A percentile compares a stretch with the other conserved stretches of the same genome.
These are phyloP conservation scores for Fonsecaea multimorphosa DNA, from an alignment of 2,329 filamentous ascomycete genomes.

Conservation along the genomic window DNA sequence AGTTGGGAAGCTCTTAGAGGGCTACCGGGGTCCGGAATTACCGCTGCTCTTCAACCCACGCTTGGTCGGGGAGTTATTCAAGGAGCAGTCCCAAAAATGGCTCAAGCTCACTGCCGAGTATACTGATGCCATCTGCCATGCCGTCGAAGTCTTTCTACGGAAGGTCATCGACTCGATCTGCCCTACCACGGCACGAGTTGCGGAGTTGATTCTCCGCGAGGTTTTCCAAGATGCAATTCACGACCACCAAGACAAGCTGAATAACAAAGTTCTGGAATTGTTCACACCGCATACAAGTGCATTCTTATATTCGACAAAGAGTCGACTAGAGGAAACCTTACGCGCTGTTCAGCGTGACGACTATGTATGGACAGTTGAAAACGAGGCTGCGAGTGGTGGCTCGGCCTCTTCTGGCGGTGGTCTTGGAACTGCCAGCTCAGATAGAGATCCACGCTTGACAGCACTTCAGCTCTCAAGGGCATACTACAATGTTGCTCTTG, in stretches of 20 bases:
- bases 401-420: background rate
- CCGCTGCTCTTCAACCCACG: slow-evolving; percentile 27
- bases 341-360: background rate
- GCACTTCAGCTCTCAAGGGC: slow-evolving; percentile 39
- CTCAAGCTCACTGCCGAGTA: slow-evolving; percentile 13
- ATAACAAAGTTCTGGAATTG: slow-evolving; percentile 39
- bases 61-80: slow-evolving; percentile 28
- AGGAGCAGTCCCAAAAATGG: slow-evolving; percentile 36
- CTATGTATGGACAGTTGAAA: slow-evolving; percentile 10
- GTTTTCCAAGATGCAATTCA: slow-evolving; percentile 36
- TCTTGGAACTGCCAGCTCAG: slow-evolving; percentile 13
- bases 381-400: slow-evolving; percentile 22
- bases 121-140: slow-evolving; percentile 28
- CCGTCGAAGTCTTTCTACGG: slow-evolving; percentile 35
- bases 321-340: slow-evolving; percentile 13
- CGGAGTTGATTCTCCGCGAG: slow-evolving; percentile 35
- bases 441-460: slow-evolving; percentile 30
- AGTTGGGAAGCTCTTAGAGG: slow-evolving; percentile 25
- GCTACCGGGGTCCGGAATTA: slow-evolving; percentile 27
- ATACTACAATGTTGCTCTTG: slow-evolving; percentile 41
- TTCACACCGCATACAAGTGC: slow-evolving; percentile 35
- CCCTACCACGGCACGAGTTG: slow-evolving; percentile 8
- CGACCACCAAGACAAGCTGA: slow-evolving; percentile 32
- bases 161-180: slow-evolving; percentile 31
- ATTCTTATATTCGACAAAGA: slow-evolving; percentile 29